phyloP scores from a whole-genome alignment of 352 stramenopile genomes.

The Aphanomyces euteiches region DNA sequence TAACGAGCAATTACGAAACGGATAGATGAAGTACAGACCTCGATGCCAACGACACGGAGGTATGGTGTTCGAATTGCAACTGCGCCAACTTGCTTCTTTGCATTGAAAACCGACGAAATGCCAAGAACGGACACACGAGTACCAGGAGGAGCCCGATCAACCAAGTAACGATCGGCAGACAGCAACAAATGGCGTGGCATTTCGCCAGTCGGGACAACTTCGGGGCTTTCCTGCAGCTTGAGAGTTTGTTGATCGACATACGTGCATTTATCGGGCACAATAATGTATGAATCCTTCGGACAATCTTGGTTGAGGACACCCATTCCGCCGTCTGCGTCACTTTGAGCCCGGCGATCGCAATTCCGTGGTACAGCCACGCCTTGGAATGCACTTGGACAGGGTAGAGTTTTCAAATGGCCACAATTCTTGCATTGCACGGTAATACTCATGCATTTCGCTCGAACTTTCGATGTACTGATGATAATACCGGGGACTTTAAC shows the following conservation, averaged over 20 bases:
- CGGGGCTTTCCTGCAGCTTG: slow-evolving; percentile 95
- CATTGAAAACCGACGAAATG: slow-evolving; percentile 93
- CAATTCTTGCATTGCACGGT: slow-evolving; percentile 89
- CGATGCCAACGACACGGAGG: slow-evolving; percentile 94
- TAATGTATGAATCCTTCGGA: slow-evolving; percentile 89
- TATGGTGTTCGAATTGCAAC: slow-evolving; percentile 92
- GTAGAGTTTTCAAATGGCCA: slow-evolving; percentile 52
- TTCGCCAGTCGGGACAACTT: slow-evolving; percentile 97
- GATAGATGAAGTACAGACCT: slow-evolving; percentile 42
- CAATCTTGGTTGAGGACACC: slow-evolving; percentile 47
- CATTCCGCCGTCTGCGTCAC: slow-evolving; percentile 39
- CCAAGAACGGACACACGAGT: slow-evolving; percentile 94
- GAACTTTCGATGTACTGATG: slow-evolving; percentile 91
- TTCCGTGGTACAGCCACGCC: slow-evolving; percentile 78
- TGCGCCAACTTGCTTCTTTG: slow-evolving; percentile 66
- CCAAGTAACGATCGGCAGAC: slow-evolving; percentile 90
- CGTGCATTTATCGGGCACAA: slow-evolving; percentile 91
- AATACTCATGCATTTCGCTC: slow-evolving; percentile 90
- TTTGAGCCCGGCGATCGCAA: slow-evolving; percentile 68
- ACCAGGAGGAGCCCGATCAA: slow-evolving; percentile 94
- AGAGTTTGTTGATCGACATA: slow-evolving; percentile 99
- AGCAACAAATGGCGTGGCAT: slow-evolving; percentile 96
- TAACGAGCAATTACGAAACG: slow-evolving; percentile 23
- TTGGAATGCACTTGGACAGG: slow-evolving; percentile 43
- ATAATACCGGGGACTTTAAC: slow-evolving; percentile 95